A percentile compares a stretch with the other conserved stretches of the same genome.
These are phyloP conservation scores for Penicillium sp. DNA, from an alignment of 2,329 filamentous ascomycete genomes.

Conservation along the genomic window DNA sequence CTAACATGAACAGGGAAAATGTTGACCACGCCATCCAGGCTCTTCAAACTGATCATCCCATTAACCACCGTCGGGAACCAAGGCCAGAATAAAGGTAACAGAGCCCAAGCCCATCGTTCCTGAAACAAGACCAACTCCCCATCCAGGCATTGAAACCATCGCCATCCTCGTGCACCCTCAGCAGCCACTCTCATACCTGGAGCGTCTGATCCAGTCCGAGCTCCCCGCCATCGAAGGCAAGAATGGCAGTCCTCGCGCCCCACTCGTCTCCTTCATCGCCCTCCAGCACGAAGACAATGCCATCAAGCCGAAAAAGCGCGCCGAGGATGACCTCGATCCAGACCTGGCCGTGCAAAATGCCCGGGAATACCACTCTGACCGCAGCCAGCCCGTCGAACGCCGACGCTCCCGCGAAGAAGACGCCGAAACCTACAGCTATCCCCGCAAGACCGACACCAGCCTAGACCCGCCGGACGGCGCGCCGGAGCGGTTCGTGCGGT, in stretches of 20 bases:
- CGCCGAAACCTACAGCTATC: conserved; percentile 68
- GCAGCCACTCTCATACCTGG: conserved; percentile 85
- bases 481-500: conserved; percentile 68
- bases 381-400: conserved; percentile 36
- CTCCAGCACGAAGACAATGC: conserved; percentile 68
- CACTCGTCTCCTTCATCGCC: conserved; percentile 74
- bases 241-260: conserved; percentile 65
- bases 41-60: conserved; percentile 77
- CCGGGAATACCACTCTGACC: conserved; percentile 4
- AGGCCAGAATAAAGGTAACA: conserved; percentile 54
- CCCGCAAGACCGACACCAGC: conserved; percentile 49
- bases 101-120: background rate
- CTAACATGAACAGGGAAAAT: conserved; percentile 60
- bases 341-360: conserved; percentile 34
- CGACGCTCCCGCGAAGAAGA: conserved; percentile 54
- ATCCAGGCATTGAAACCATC: conserved; percentile 68
- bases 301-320: conserved; percentile 39
- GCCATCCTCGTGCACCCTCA: conserved; percentile 84
- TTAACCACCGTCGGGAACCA: conserved; percentile 62
- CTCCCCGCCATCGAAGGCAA: conserved; percentile 64
- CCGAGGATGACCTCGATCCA: conserved; percentile 39
- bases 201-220: conserved; percentile 84
- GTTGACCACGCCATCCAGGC: conserved; percentile 72
- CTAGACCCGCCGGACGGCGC: conserved; percentile 14
- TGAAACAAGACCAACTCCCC: conserved; percentile 4